phyloP scores from a whole-genome alignment of 805 yeast genomes.

The Wickerhamomyces chambardii region DNA sequence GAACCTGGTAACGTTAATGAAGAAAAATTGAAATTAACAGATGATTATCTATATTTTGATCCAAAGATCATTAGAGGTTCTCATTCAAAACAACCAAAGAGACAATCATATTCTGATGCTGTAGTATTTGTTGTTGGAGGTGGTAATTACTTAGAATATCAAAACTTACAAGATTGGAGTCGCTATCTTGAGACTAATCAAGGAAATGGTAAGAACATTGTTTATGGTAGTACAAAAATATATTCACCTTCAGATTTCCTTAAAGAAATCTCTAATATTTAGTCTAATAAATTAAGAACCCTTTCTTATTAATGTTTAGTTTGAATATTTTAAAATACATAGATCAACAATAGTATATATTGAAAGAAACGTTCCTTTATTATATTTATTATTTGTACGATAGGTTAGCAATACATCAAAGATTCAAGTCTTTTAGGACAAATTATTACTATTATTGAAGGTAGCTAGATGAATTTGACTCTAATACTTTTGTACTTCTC shows the following conservation, averaged over 20 bases:
- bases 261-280: slow-evolving; percentile 39
- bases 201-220: slow-evolving; percentile 43
- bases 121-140: slow-evolving; percentile 95
- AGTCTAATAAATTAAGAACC: too few species aligned
- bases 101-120: slow-evolving; percentile 73
- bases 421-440: too few species aligned
- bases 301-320: too few species aligned
- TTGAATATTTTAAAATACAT: too few species aligned
- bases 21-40: slow-evolving; percentile 64
- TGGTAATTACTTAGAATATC: slow-evolving; percentile 91
- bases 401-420: too few species aligned
- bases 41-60: slow-evolving; percentile 84
- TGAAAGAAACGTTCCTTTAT: too few species aligned
- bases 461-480: slow-evolving; percentile 19
- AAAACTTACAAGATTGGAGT: slow-evolving; percentile 88
- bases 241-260: slow-evolving; percentile 63
- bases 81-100: slow-evolving; percentile 79
- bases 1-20: slow-evolving; percentile 64
- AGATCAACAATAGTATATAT: too few species aligned
- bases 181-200: slow-evolving; percentile 23
- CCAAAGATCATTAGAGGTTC: slow-evolving; percentile 84
- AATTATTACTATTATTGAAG: too few species aligned
- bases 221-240: slow-evolving; percentile 83
- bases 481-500: slow-evolving; percentile 65
- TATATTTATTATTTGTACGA: too few species aligned